Conservation (phyloP, 2,329 filamentous ascomycete genomes). For the Diaporthe sp. region DNA sequence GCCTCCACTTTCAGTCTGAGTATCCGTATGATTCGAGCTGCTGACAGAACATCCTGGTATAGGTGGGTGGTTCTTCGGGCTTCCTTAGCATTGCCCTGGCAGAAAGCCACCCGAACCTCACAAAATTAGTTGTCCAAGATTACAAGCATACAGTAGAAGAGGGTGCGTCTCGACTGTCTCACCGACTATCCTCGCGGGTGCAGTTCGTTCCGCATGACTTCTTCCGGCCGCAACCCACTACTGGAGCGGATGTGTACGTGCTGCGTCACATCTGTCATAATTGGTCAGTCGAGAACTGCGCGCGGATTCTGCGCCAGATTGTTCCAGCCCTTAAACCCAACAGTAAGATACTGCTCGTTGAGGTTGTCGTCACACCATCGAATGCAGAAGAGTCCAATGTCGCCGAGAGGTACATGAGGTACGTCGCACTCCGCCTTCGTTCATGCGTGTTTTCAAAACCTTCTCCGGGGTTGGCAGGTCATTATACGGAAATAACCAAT, state of each 20-base stretch:
- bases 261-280: slow-evolving; percentile 21
- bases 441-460: background rate
- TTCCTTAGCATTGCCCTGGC: slow-evolving; percentile 15
- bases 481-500: no score
- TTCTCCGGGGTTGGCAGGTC: background rate
- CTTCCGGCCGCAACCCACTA: background rate
- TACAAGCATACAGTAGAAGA: slow-evolving; percentile 5
- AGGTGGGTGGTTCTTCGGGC: slow-evolving; percentile 10
- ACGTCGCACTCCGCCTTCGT: background rate
- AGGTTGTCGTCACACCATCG: slow-evolving; percentile 1
- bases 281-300: slow-evolving; percentile 13
- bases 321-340: background rate
- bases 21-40: background rate
- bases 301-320: background rate
- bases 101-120: background rate
- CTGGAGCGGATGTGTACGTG: slow-evolving; percentile 2
- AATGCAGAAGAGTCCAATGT: background rate
- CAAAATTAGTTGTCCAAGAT: background rate
- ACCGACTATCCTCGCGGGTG: background rate
- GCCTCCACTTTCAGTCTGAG: fast-evolving
- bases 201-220: slow-evolving; percentile 6
- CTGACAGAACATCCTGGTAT: background rate
- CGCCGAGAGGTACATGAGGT: slow-evolving; percentile 15
- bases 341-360: slow-evolving; percentile 4
- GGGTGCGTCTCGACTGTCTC: background rate